These are phyloP conservation scores for Hanseniaspora valbyensis DNA, from an alignment of 805 yeast species.

Conservation along the genomic window DNA sequence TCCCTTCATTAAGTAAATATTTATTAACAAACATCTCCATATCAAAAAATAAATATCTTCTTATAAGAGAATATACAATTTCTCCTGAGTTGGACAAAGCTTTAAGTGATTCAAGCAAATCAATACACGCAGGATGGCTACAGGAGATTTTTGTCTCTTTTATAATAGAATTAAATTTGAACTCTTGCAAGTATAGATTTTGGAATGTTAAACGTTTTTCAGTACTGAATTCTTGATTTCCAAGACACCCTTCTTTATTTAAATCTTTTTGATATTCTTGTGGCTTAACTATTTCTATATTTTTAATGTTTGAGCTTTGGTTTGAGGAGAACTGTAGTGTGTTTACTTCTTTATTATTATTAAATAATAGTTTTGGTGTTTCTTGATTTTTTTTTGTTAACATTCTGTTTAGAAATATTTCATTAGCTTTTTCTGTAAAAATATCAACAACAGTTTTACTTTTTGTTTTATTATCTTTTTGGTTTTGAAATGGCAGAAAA, in stretches of 20 bases:
- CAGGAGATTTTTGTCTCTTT: constrained; percentile 18
- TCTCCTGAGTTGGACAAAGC: constrained; percentile 17
- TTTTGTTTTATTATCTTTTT: neutral
- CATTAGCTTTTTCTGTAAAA: neutral
- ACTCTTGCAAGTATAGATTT: constrained; percentile 15
- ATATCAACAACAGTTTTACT: neutral
- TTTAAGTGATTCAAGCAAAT: neutral
- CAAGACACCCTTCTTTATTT: neutral
- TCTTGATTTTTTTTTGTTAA: neutral
- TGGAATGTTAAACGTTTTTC: constrained; percentile 1
- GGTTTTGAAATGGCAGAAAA: neutral
- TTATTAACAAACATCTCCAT: constrained; percentile 25
- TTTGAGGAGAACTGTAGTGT: neutral
- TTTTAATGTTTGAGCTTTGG: neutral
- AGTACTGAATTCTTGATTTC: neutral
- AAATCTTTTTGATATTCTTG: neutral
- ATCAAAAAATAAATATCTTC: constrained; percentile 25
- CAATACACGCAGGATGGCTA: constrained; percentile 18
- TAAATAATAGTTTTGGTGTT: neutral
- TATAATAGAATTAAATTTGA: constrained; percentile 19
- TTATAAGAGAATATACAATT: constrained; percentile 10
- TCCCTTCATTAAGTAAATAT: constrained; percentile 15
- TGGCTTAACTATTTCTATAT: neutral
- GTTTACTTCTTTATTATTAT: neutral
- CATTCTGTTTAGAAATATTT: neutral